Evolutionary conservation across 768 basidiomycete species (phyloP).

Genomic region (Psilocybe subaeruginosa): DNA sequence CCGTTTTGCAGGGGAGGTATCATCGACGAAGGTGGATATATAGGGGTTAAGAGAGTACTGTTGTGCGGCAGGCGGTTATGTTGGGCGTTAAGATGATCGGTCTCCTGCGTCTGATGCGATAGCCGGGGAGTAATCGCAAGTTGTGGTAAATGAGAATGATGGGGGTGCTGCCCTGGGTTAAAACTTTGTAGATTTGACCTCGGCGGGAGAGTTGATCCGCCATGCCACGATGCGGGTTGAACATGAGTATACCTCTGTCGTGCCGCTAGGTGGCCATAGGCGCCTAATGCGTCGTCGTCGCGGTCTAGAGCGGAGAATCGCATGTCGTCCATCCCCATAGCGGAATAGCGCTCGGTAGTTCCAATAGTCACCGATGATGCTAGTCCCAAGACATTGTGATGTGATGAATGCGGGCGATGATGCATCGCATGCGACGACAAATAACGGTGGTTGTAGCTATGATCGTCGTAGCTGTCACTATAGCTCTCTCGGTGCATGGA

Average conservation of each 20-base stretch:
- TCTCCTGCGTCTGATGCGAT: slow-evolving; percentile 30
- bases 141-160: slow-evolving; percentile 34
- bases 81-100: slow-evolving; percentile 21
- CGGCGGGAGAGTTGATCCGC: slow-evolving; percentile 19
- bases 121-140: slow-evolving; percentile 24
- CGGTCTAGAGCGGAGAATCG: slow-evolving; percentile 34
- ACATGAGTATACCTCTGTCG: slow-evolving; percentile 34
- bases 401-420: slow-evolving; percentile 30
- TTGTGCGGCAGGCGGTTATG: slow-evolving; percentile 55
- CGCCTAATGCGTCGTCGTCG: slow-evolving; percentile 34
- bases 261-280: slow-evolving; percentile 24
- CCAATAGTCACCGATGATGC: slow-evolving; percentile 32
- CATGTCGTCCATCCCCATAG: slow-evolving; percentile 32
- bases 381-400: slow-evolving; percentile 28
- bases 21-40: slow-evolving; percentile 52
- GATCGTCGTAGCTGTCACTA: slow-evolving; percentile 35
- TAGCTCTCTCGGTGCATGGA: slow-evolving; percentile 36
- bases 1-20: slow-evolving; percentile 33
- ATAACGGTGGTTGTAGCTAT: slow-evolving; percentile 31
- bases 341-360: slow-evolving; percentile 29
- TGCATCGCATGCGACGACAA: slow-evolving; percentile 26
- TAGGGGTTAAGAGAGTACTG: slow-evolving; percentile 74
- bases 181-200: slow-evolving; percentile 23
- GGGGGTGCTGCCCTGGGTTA: slow-evolving; percentile 24
- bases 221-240: slow-evolving; percentile 39